Evolutionary conservation across 495 filamentous ascomycete genomes (phyloP).

Genomic region (Elasticomyces elasticus): DNA sequence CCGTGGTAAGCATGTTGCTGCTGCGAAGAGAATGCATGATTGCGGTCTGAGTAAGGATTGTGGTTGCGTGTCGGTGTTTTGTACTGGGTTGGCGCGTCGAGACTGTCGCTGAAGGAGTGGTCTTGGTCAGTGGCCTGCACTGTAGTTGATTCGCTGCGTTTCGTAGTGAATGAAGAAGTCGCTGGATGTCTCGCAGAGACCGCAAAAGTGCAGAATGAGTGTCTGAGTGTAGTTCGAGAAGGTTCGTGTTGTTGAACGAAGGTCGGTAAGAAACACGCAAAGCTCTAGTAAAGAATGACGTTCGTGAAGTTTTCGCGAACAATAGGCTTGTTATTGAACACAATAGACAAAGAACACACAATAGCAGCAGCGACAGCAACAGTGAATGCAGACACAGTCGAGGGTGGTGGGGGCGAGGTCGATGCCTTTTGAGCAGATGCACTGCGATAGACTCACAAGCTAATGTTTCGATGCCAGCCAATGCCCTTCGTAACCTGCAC

Average conservation of each 20-base stretch:
- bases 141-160: neutral
- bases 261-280: neutral
- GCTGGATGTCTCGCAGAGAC: slow-evolving; percentile 1
- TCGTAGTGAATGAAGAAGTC: neutral
- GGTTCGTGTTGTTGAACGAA: neutral
- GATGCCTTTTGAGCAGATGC: slow-evolving; percentile 3
- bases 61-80: too few relatives aligned
- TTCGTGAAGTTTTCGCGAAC: slow-evolving; percentile 7
- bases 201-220: neutral
- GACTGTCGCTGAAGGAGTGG: slow-evolving; percentile 9
- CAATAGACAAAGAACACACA: slow-evolving; percentile 7
- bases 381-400: neutral
- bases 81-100: neutral
- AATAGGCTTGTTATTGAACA: slow-evolving; percentile 7
- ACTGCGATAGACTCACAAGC: slow-evolving; percentile 1
- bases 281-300: slow-evolving; percentile 8
- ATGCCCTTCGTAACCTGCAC: slow-evolving; percentile 5
- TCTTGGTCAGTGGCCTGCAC: slow-evolving; percentile 21
- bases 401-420: neutral
- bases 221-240: neutral
- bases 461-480: slow-evolving; percentile 8
- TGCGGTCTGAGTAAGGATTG: too few relatives aligned
- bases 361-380: neutral
- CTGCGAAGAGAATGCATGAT: slow-evolving; percentile 17
- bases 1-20: slow-evolving; percentile 9